Conservation (phyloP, 495 filamentous ascomycete genomes). For the Achaetomiella virescens region DNA sequence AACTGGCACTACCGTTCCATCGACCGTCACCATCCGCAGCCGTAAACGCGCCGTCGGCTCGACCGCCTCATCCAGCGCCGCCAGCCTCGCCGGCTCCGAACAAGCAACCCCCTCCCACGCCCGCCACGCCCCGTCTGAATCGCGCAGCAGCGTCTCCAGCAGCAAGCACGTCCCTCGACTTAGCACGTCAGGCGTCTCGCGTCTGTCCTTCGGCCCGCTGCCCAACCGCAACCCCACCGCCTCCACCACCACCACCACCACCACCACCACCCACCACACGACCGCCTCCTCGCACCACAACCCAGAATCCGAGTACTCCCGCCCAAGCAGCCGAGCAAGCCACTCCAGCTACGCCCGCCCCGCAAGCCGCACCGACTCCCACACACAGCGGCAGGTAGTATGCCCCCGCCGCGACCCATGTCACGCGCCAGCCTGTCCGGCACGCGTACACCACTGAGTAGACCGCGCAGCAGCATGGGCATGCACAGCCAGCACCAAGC, state of each 20-base stretch:
- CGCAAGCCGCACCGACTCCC: conserved; percentile 42
- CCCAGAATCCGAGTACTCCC: conserved; percentile 38
- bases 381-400: conserved; percentile 16
- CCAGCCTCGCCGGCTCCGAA: conserved; percentile 40
- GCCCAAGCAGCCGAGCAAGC: conserved; percentile 59
- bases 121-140: conserved; percentile 24
- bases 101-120: conserved; percentile 35
- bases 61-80: conserved; percentile 46
- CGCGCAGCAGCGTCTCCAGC: conserved; percentile 33
- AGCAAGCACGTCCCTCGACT: conserved; percentile 46
- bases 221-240: conserved; percentile 39
- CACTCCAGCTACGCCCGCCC: conserved; percentile 46
- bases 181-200: conserved; percentile 48
- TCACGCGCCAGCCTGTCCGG: conserved; percentile 53
- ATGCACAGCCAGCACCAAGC: background rate
- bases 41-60: conserved; percentile 62
- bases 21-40: conserved; percentile 70
- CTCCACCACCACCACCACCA: background rate
- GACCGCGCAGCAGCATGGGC: conserved; percentile 50
- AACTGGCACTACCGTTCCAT: conserved; percentile 55
- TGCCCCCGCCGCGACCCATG: conserved; percentile 60
- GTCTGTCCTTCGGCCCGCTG: conserved; percentile 49
- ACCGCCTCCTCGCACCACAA: too few relatives aligned
- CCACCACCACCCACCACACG: conserved; percentile 10
- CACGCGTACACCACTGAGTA: conserved; percentile 57